Base-by-base conservation (phyloP, 768 basidiomycete species). In the Naganishia vishniacii region DNA sequence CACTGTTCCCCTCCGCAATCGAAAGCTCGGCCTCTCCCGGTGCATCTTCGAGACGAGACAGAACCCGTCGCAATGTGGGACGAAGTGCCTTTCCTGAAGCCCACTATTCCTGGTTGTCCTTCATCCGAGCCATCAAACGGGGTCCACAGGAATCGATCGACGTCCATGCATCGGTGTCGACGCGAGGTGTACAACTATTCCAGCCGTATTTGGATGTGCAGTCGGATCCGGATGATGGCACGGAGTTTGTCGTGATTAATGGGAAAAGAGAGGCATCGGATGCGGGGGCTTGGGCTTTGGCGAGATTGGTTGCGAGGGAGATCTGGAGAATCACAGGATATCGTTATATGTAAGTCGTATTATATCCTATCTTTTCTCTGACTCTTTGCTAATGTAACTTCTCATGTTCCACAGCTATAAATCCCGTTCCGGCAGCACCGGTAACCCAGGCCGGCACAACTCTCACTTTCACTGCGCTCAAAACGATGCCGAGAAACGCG, bases 391-490 rank as follows among this genome's bases (percentile, higher is more conserved):
- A 26, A 20, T 48, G 6, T 20, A 15, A 2, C 20, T 28, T 11
- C 15, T 18, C 15, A 8, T 29, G 7, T 25, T 48, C 20, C 45
- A 46, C 31, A 56, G 53, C 53, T 56, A 56, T 34, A 56, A 56
- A 56, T 56, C 53, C 12, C 53, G 53, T 34, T 56, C 53, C 23
- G 53, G 53, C 32, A 56, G 53, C 13, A 32, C 53, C 26, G 53
- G 53, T 18, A 56, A 56, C 53, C 53, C 53, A 40, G 37, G 32
- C 32, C 53, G 53, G 9, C 53, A 56, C 53, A 56, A 56, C 37
- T 56, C 53, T n/a, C 53, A 56, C 53, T 56, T 56, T 23, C 32
- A 37, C 53, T 56, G 53, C 37, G 53, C 53, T 15, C 53, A 56
- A 41, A 56, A 56, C 34, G 53, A 56, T 34, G 34, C 32, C 20